Conservation (phyloP, 352 stramenopile genomes). For the Globisporangium camurandrum region DNA sequence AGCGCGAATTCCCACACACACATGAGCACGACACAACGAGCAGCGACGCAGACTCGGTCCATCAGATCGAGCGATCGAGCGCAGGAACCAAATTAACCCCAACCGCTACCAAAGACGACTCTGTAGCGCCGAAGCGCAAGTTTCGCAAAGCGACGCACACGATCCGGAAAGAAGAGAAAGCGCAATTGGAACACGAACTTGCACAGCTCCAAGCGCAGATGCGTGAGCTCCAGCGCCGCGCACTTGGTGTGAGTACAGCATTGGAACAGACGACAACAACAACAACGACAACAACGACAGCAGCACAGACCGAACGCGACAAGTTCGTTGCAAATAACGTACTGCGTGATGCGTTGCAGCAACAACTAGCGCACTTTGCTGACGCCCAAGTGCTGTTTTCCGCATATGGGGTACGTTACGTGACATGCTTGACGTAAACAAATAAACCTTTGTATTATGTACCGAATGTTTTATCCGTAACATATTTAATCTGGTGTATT, state of each 20-base stretch:
- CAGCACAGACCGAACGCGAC: conserved; percentile 8
- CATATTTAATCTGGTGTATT: not conserved
- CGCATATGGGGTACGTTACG: conserved; percentile 13
- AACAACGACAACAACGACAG: no score
- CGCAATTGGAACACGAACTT: conserved; percentile 19
- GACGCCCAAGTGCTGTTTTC: conserved; percentile 23
- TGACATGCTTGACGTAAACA: not conserved
- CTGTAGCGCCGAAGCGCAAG: conserved; percentile 9
- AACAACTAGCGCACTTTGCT: conserved; percentile 20
- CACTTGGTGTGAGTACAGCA: conserved; percentile 6
- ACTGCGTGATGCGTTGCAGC: conserved; percentile 19
- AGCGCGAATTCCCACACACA: no score
- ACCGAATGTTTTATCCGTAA: not conserved
- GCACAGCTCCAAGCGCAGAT: conserved; percentile 24
- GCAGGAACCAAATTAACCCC: not conserved
- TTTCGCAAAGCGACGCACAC: conserved; percentile 14
- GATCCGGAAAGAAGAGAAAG: conserved; percentile 27
- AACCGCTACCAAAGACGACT: conserved; percentile 4
- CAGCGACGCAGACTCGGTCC: conserved; percentile 8
- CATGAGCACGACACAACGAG: not conserved
- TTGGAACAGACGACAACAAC: no score
- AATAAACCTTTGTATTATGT: no score
- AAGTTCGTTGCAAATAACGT: conserved; percentile 10
- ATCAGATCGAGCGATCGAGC: no score
- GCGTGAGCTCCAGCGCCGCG: conserved; percentile 25